A percentile compares a stretch with the other conserved stretches of the same genome.
Evolutionary conservation across 2,329 filamentous ascomycete species (phyloP).

Genomic region (Cladophialophora exuberans): DNA sequence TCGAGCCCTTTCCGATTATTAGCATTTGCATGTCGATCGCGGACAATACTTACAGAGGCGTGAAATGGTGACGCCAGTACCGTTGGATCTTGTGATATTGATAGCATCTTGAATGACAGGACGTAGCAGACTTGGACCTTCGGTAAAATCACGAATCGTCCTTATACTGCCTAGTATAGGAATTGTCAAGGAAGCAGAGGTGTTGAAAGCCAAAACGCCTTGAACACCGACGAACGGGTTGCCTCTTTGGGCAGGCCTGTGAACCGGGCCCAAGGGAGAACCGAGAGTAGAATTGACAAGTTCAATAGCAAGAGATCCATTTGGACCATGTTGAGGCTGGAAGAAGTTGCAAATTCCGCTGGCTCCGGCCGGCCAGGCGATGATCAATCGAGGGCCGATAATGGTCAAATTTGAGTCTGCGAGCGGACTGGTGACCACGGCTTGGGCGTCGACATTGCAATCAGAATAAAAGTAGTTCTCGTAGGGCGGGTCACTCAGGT

Average conservation of each 20-base stretch:
- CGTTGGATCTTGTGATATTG: constrained; percentile 43
- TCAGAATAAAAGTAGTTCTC: constrained; percentile 70
- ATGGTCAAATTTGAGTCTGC: constrained; percentile 57
- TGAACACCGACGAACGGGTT: constrained; percentile 58
- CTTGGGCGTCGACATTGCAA: constrained; percentile 62
- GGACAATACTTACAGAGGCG: constrained; percentile 49
- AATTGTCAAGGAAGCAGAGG: constrained; percentile 58
- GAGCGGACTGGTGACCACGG: constrained; percentile 63
- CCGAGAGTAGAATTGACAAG: constrained; percentile 55
- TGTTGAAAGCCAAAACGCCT: constrained; percentile 60
- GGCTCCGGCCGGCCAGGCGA: constrained; percentile 69
- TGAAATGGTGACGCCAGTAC: constrained; percentile 53
- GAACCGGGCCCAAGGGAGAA: constrained; percentile 53
- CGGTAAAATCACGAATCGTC: constrained; percentile 65
- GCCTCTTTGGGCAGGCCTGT: constrained; percentile 35
- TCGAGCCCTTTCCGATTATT: constrained; percentile 51
- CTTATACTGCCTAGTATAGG: constrained; percentile 65
- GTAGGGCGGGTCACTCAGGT: constrained; percentile 61
- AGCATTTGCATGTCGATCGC: not conserved
- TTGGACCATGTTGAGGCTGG: constrained; percentile 55
- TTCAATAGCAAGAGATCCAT: constrained; percentile 57
- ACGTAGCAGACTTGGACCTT: constrained; percentile 58
- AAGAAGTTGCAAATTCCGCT: constrained; percentile 64
- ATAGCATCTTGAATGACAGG: constrained; percentile 60
- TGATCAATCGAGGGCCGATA: constrained; percentile 61